Evolutionary conservation across 2,329 filamentous ascomycete species (phyloP).

Genomic region (Ramularia endophylla): DNA sequence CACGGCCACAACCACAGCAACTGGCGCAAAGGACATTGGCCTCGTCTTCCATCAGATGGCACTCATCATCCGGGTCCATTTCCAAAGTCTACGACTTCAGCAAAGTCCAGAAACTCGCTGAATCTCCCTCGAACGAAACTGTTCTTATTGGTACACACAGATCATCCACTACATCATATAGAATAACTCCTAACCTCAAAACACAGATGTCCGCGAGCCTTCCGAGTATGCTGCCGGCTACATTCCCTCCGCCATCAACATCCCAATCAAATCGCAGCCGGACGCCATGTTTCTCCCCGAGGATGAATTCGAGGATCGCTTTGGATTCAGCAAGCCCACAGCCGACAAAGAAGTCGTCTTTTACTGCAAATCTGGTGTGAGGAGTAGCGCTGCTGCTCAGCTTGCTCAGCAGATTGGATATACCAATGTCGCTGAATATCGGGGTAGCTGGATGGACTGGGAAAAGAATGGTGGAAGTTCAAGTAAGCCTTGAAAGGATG

Average conservation of each 20-base stretch:
- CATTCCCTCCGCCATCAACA: slow-evolving; percentile 77
- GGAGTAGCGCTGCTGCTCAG: slow-evolving; percentile 69
- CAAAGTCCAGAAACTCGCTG: slow-evolving; percentile 34
- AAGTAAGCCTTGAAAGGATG: slow-evolving; percentile 19
- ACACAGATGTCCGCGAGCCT: slow-evolving; percentile 69
- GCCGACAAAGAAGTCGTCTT: slow-evolving; percentile 61
- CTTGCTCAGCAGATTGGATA: slow-evolving; percentile 75
- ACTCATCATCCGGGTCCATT: slow-evolving; percentile 29
- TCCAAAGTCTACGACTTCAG: slow-evolving; percentile 37
- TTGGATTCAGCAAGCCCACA: slow-evolving; percentile 67
- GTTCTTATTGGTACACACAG: slow-evolving; percentile 27
- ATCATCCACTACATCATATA: not conserved
- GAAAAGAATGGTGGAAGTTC: slow-evolving; percentile 60
- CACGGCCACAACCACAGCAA: not conserved
- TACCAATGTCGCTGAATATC: slow-evolving; percentile 63
- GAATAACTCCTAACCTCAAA: slow-evolving; percentile 29
- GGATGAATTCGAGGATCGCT: slow-evolving; percentile 77
- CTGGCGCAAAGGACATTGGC: slow-evolving; percentile 8
- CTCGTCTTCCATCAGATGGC: slow-evolving; percentile 28
- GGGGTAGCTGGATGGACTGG: slow-evolving; percentile 81
- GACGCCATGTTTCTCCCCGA: slow-evolving; percentile 71
- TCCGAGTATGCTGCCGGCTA: slow-evolving; percentile 57
- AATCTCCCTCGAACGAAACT: slow-evolving; percentile 25
- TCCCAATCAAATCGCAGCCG: slow-evolving; percentile 70
- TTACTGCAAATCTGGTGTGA: slow-evolving; percentile 88